Conservation (phyloP, 257 asterid species). For the Coffea canephora region DNA sequence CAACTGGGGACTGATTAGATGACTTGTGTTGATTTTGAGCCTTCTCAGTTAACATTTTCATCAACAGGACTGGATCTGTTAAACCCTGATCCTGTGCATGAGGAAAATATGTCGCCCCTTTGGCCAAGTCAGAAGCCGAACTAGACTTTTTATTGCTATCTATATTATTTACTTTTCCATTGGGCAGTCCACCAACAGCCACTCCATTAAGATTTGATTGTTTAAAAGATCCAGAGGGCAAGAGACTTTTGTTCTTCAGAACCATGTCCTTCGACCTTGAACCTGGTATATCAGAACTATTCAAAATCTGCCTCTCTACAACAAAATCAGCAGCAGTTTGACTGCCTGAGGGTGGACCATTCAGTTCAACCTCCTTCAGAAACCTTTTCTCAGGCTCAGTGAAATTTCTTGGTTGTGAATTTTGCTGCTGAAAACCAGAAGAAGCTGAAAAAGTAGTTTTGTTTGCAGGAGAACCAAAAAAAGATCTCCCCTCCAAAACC, state of each 20-base stretch:
- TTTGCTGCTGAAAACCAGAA: slow-evolving; percentile 46
- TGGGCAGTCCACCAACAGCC: slow-evolving; percentile 41
- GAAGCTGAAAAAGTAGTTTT: slow-evolving; percentile 34
- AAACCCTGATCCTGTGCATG: slow-evolving; percentile 57
- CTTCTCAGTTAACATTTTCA: slow-evolving; percentile 63
- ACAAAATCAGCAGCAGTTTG: slow-evolving; percentile 36
- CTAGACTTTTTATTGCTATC: slow-evolving; percentile 26
- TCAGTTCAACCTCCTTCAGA: slow-evolving; percentile 55
- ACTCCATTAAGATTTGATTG: slow-evolving; percentile 41
- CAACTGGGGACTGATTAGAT: slow-evolving; percentile 30
- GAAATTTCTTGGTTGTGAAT: slow-evolving; percentile 39
- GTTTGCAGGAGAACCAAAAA: slow-evolving; percentile 45
- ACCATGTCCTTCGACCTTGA: slow-evolving; percentile 42
- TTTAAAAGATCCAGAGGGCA: slow-evolving; percentile 52
- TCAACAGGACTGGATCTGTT: slow-evolving; percentile 68
- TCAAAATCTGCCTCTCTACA: slow-evolving; percentile 36
- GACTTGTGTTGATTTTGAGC: slow-evolving; percentile 55
- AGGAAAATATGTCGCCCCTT: slow-evolving; percentile 33
- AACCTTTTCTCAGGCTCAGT: slow-evolving; percentile 49
- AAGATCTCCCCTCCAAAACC: slow-evolving; percentile 45
- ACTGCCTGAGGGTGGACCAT: slow-evolving; percentile 39
- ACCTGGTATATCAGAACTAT: slow-evolving; percentile 45
- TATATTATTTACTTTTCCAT: slow-evolving; percentile 37
- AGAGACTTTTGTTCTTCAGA: slow-evolving; percentile 38
- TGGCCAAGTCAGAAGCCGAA: slow-evolving; percentile 35